Evolutionary conservation across 1,284 basidiomycete species (phyloP).

Genomic region (Ceratobasidium sp.): DNA sequence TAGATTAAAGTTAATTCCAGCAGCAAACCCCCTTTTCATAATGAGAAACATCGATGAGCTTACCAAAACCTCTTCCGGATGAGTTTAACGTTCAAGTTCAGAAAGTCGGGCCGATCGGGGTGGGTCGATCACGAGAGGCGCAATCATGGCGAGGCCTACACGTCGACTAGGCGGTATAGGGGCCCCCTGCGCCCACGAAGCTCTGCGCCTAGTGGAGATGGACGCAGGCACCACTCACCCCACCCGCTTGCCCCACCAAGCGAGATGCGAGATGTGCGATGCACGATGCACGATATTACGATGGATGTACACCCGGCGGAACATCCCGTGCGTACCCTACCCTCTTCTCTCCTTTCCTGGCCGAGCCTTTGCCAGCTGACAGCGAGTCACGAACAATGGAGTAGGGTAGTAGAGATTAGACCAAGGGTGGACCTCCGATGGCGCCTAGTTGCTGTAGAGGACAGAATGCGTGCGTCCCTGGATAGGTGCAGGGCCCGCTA

Average conservation of each 20-base stretch:
- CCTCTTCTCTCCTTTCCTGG: neutral
- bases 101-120: neutral
- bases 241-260: neutral
- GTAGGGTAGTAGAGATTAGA: neutral
- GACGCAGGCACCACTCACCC: neutral
- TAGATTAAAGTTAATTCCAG: conserved; percentile 10
- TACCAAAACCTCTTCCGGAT: neutral
- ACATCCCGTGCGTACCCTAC: neutral
- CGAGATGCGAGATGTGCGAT: neutral
- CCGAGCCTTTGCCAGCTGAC: neutral
- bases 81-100: neutral
- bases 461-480: conserved; percentile 1
- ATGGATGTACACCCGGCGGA: conserved; percentile 2
- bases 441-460: neutral
- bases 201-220: neutral
- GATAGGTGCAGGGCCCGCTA: neutral
- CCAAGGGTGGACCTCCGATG: neutral
- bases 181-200: conserved; percentile 7
- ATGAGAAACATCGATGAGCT: neutral
- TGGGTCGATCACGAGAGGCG: neutral
- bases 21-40: neutral
- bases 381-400: neutral
- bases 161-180: neutral
- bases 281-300: neutral
- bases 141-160: neutral